phyloP scores from a whole-genome alignment of 345 rosid species.

The Arabidopsis arenosa region DNA sequence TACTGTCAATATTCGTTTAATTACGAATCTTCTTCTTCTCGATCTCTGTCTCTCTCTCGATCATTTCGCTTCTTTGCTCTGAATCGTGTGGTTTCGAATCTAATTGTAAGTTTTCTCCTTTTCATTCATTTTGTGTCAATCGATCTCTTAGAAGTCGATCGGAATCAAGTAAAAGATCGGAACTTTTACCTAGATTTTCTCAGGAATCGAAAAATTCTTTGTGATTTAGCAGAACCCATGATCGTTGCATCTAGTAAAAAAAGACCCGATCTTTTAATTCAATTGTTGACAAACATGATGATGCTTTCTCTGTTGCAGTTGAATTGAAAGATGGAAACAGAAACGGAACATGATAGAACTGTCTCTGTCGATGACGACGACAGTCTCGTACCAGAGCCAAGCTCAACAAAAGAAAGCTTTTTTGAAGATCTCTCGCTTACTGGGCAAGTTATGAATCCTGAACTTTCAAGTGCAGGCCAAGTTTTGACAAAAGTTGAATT shows the following conservation, averaged over 20 bases:
- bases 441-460: constrained; percentile 49
- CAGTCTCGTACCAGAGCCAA: constrained; percentile 55
- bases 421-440: constrained; percentile 44
- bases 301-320: constrained; percentile 21
- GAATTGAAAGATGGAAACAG: constrained; percentile 51
- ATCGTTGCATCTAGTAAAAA: constrained; percentile 26
- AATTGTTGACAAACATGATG: not conserved
- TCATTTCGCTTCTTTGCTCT: constrained; percentile 30
- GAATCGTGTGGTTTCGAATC: constrained; percentile 20
- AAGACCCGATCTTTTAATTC: constrained; percentile 5
- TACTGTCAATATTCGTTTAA: constrained; percentile 7
- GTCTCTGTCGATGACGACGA: constrained; percentile 59
- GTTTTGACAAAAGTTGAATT: constrained; percentile 67
- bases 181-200: not conserved
- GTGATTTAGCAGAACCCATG: not conserved
- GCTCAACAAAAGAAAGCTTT: constrained; percentile 57
- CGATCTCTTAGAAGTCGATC: constrained; percentile 5
- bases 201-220: not conserved
- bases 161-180: not conserved
- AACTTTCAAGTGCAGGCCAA: constrained; percentile 51
- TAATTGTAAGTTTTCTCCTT: constrained; percentile 30
- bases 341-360: constrained; percentile 45
- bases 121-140: not conserved
- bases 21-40: constrained; percentile 5
- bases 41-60: constrained; percentile 16